Base-by-base conservation (phyloP, 495 filamentous ascomycete genomes). In the Astrothelium macrocarpum region DNA sequence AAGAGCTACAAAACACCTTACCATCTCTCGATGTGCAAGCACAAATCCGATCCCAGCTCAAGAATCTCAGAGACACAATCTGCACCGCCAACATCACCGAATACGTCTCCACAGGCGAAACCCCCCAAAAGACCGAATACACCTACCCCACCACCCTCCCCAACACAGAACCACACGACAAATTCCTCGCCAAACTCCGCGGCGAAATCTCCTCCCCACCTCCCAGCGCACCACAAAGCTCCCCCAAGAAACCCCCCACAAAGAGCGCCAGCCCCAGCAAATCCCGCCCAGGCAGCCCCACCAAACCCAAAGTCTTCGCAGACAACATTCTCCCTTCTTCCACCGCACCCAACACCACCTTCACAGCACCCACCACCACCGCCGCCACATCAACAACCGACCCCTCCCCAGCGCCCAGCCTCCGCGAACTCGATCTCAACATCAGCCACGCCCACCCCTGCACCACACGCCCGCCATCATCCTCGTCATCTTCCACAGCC, bases 51-150 rank as follows among this genome's bases (percentile, higher is more conserved):
- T 77, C 85, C 63, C 87, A 90, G 0, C 86, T 98, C 0, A 70
- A 76, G 2, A 76, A 83, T 14, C 86, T 98, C 20, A 82, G 90
- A 1, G 76, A 79, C 11, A 79, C 83, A 23, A 83, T 95, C 31
- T 77, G 80, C 25, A 74, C 68, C 31, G 84, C 85, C 0, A 72
- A 77, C 11, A 74, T 97, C 28, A 81, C 83, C 62, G 90, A 96
- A 71, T 97, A 97, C 70, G 72, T 79, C 9, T 82, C 87, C 0
- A 97, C 94, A 0, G 94, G 93, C 36, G 79, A 82, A n/a, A 96
- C 94, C 0, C 94, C 94, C 0, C 81, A 87, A 67, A 92, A 91
- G 72, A 77, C 78, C 11, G 75, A 79, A 36, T 98, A 97, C 71
- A 76, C 84, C 5, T 95, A 90, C 71, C 87, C 88, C 1, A 86